Percentiles rank a stretch among this genome's conserved stretches.
Evolutionary conservation across 345 rosid genomes (phyloP).

Genomic region (Lepidium africanum): DNA sequence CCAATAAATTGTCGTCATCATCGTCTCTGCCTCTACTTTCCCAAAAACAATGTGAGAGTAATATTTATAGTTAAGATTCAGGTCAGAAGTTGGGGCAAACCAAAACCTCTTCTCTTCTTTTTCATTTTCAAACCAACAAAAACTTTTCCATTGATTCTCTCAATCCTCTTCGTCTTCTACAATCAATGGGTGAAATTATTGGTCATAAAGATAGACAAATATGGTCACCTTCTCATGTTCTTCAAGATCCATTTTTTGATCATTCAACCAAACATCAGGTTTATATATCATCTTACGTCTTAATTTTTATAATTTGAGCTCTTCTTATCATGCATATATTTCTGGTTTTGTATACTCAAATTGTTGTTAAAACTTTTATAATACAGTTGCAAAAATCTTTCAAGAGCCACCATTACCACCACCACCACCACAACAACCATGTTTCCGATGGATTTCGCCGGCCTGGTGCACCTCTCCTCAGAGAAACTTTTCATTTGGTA

Average conservation of each 20-base stretch:
- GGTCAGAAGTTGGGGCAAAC: constrained; percentile 59
- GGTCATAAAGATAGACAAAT: constrained; percentile 42
- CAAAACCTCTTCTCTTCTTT: constrained; percentile 19
- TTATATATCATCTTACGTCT: background rate
- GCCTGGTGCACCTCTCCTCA: background rate
- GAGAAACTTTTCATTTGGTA: constrained; percentile 11
- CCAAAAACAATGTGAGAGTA: background rate
- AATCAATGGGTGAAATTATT: constrained; percentile 30
- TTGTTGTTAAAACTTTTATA: background rate
- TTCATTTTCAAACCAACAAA: constrained; percentile 1
- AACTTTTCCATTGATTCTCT: background rate
- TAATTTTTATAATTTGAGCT: background rate
- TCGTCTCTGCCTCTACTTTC: constrained; percentile 22
- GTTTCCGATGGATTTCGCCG: background rate
- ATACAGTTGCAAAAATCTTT: background rate
- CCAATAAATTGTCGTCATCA: constrained; percentile 8
- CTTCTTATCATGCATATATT: too few relatives aligned
- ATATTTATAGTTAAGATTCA: constrained; percentile 56
- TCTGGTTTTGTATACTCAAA: background rate
- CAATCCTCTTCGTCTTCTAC: constrained; percentile 10
- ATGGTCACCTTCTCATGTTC: constrained; percentile 46
- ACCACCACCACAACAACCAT: background rate
- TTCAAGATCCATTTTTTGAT: constrained; percentile 38
- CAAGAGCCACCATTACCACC: background rate
- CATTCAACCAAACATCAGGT: constrained; percentile 23